These are phyloP conservation scores for Monilinia laxa DNA, from an alignment of 2,329 filamentous ascomycete species.

Conservation along the genomic window DNA sequence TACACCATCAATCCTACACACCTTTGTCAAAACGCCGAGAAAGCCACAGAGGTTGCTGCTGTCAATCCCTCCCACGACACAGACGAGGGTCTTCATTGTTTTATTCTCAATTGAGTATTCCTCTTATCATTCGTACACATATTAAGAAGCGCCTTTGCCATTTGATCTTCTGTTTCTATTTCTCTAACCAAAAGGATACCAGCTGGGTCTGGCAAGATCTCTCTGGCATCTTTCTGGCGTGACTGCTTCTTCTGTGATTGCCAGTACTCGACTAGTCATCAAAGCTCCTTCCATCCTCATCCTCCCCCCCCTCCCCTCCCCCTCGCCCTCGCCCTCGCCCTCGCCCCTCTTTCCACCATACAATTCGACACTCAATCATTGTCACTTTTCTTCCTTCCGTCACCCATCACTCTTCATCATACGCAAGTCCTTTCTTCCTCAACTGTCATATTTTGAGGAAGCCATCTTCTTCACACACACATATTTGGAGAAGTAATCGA, in stretches of 20 bases:
- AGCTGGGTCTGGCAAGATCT: not conserved
- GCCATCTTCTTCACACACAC: conserved; percentile 20
- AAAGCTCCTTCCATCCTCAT: too few species aligned
- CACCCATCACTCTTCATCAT: conserved; percentile 11
- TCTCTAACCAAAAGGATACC: not conserved
- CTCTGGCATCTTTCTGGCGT: not conserved
- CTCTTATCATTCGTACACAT: too few species aligned
- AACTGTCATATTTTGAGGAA: conserved; percentile 20
- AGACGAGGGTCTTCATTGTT: too few species aligned
- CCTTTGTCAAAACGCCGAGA: too few species aligned
- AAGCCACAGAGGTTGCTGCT: too few species aligned
- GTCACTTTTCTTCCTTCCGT: conserved; percentile 24
- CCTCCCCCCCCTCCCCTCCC: too few species aligned
- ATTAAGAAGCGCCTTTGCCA: too few species aligned
- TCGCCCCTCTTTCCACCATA: not conserved
- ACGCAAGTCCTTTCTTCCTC: conserved; percentile 20
- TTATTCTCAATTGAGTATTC: not conserved
- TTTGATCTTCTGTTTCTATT: not conserved
- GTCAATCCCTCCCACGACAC: too few species aligned
- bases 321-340: too few species aligned
- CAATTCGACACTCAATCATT: not conserved
- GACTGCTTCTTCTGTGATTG: not conserved
- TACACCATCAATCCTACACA: too few species aligned
- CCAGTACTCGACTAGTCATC: too few species aligned
- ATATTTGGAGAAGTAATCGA: conserved; percentile 29